Conservation (phyloP, 2,329 filamentous ascomycete species). For the Fusarium mexicanum region DNA sequence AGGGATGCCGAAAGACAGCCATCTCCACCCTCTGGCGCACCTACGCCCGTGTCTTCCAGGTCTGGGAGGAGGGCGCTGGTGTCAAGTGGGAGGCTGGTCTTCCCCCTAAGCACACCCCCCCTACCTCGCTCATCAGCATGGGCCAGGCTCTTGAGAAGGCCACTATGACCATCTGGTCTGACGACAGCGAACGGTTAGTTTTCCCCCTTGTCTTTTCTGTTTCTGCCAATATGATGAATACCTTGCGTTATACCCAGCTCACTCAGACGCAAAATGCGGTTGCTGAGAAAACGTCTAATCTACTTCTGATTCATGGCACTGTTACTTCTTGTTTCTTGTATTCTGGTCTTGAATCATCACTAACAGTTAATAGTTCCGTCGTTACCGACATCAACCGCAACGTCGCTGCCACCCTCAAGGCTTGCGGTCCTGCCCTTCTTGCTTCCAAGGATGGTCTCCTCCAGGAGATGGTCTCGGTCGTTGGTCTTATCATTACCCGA, state of each 20-base stretch:
- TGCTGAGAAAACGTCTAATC: conserved; percentile 83
- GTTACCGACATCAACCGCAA: conserved; percentile 97
- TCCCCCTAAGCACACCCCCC: conserved; percentile 82
- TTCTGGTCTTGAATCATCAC: conserved; percentile 40
- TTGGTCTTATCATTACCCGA: conserved; percentile 85
- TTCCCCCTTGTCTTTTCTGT: conserved; percentile 21
- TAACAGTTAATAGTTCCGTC: conserved; percentile 72
- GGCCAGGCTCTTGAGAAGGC: conserved; percentile 86
- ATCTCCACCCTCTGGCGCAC: conserved; percentile 93
- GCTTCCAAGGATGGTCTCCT: conserved; percentile 74
- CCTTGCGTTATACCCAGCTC: conserved; percentile 98
- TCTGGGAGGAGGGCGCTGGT: conserved; percentile 78
- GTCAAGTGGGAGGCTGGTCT: conserved; percentile 91
- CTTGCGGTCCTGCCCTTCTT: conserved; percentile 87
- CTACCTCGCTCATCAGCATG: conserved; percentile 82
- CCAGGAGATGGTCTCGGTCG: conserved; percentile 78
- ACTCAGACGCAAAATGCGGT: conserved; percentile 92
- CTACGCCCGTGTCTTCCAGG: conserved; percentile 88
- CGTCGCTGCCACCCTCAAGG: conserved; percentile 87
- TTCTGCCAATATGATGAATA: conserved; percentile 77
- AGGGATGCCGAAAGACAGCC: conserved; percentile 92
- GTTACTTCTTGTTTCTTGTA: conserved; percentile 40
- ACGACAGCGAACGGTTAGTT: conserved; percentile 93
- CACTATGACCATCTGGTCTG: conserved; percentile 85
- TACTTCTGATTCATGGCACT: conserved; percentile 48